Evolutionary conservation across 495 filamentous ascomycete genomes (phyloP).

Genomic region (Trichoderma parareesei): DNA sequence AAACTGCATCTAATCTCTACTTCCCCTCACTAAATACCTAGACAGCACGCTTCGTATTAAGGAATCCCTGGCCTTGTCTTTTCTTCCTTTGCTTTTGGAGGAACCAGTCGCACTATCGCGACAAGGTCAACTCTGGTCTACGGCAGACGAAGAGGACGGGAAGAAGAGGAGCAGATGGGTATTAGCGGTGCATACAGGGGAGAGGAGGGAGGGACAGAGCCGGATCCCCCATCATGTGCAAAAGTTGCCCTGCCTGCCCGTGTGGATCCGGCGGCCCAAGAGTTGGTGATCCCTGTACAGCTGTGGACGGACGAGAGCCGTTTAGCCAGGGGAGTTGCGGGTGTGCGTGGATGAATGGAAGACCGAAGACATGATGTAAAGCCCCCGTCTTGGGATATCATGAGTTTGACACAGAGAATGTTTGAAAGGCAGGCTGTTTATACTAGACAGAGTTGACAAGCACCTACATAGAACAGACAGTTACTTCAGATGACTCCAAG

Average conservation of each 20-base stretch:
- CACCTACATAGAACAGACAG: no score
- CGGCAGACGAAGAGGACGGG: no score
- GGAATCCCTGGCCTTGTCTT: no score
- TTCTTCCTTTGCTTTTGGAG: no score
- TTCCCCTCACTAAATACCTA: no score
- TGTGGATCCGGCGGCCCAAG: conserved; percentile 4
- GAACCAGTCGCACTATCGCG: no score
- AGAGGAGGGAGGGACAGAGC: background rate
- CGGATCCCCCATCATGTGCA: background rate
- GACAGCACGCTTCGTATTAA: no score
- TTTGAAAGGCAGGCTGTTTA: background rate
- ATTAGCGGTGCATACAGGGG: background rate
- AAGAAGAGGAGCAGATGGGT: background rate
- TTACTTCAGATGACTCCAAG: no score
- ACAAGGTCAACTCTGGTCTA: no score
- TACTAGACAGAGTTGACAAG: no score
- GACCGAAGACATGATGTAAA: background rate
- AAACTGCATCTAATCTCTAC: no score
- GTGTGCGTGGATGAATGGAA: background rate
- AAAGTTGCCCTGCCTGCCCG: background rate
- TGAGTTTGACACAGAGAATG: background rate
- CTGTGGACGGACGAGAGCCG: background rate
- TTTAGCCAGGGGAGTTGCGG: background rate
- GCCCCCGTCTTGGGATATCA: no score
- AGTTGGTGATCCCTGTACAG: conserved; percentile 1